phyloP scores from a whole-genome alignment of 805 yeast genomes.

The Pichia scutulata region DNA sequence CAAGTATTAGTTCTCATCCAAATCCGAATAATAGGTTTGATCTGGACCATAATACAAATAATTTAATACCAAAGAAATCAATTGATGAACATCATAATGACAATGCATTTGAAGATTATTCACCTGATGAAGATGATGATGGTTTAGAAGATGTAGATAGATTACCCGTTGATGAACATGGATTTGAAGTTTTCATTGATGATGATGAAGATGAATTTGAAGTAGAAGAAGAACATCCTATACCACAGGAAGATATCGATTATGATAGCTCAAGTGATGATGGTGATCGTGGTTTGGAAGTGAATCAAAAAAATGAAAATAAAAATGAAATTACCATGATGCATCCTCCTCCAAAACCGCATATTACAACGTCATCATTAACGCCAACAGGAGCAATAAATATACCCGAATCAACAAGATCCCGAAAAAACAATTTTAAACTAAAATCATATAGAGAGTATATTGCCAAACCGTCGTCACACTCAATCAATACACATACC shows the following conservation, averaged over 20 bases:
- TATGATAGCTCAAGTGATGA: not conserved
- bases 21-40: too few relatives aligned
- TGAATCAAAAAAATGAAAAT: not conserved
- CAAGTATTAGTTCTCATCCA: not conserved
- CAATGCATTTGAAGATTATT: constrained; percentile 28
- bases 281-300: not conserved
- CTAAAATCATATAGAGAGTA: constrained; percentile 8
- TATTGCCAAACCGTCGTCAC: constrained; percentile 4
- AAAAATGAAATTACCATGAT: not conserved
- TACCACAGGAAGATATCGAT: not conserved
- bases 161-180: not conserved
- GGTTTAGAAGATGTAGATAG: constrained; percentile 6
- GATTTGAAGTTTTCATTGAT: constrained; percentile 2
- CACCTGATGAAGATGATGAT: constrained; percentile 13
- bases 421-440: not conserved
- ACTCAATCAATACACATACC: constrained; percentile 2
- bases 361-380: not conserved
- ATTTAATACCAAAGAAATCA: not conserved
- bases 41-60: not conserved
- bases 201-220: constrained; percentile 8
- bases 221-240: not conserved
- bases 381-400: not conserved
- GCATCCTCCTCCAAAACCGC: not conserved
- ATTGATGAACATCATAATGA: constrained; percentile 3
- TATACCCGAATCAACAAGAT: not conserved